phyloP scores from a whole-genome alignment of 1,284 basidiomycete genomes.

The Irpex sp. region DNA sequence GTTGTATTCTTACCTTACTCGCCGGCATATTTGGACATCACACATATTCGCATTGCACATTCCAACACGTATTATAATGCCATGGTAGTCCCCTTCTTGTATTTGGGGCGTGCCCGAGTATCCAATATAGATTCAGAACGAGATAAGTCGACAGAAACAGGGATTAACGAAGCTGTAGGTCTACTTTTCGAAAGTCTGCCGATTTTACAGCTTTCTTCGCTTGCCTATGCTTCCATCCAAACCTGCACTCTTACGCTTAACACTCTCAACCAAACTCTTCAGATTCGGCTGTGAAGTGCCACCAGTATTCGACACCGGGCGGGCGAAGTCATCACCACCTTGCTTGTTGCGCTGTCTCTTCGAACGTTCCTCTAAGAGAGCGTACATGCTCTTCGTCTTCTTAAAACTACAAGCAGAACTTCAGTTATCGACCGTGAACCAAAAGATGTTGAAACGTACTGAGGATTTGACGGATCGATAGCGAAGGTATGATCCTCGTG shows the following conservation, averaged over 20 bases:
- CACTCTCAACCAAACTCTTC: constrained; percentile 72
- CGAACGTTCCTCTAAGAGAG: constrained; percentile 71
- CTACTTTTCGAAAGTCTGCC: background rate
- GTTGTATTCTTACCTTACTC: constrained; percentile 3
- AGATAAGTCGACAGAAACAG: too few species aligned
- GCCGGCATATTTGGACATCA: background rate
- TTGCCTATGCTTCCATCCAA: constrained; percentile 40
- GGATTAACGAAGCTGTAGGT: too few species aligned
- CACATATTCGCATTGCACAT: background rate
- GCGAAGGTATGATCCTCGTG: constrained; percentile 93
- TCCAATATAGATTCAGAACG: background rate
- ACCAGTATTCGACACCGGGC: constrained; percentile 5
- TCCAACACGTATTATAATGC: background rate
- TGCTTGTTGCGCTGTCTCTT: constrained; percentile 49
- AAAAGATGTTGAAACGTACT: constrained; percentile 48
- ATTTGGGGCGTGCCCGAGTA: background rate
- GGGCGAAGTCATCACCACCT: constrained; percentile 11
- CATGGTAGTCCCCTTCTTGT: background rate
- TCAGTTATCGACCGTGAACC: constrained; percentile 8
- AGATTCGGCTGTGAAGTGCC: constrained; percentile 42
- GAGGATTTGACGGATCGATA: constrained; percentile 94
- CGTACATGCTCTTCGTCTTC: constrained; percentile 86
- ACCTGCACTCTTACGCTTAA: constrained; percentile 72
- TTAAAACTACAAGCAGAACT: constrained; percentile 60
- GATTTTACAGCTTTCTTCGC: constrained; percentile 38